Conservation (phyloP, 2,329 filamentous ascomycete genomes). For the Delphinella strobiligena region DNA sequence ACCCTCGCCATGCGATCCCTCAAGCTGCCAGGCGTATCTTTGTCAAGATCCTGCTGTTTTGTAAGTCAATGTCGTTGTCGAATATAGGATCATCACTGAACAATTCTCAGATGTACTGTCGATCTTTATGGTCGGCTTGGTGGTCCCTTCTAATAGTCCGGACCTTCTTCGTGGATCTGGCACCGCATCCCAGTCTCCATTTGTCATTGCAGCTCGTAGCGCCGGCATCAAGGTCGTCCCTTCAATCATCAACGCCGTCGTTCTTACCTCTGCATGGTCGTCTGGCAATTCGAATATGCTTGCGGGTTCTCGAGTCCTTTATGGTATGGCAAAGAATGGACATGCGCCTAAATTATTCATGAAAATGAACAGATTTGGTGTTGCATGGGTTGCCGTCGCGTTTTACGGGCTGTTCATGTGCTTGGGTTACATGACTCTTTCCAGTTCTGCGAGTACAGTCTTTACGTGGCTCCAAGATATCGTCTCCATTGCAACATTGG, state of each 20-base stretch:
- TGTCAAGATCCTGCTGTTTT: conserved; percentile 48
- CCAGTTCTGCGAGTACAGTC: conserved; percentile 13
- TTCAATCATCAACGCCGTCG: conserved; percentile 55
- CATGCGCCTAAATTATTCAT: conserved; percentile 43
- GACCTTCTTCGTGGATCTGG: conserved; percentile 38
- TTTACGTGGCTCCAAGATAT: conserved; percentile 20
- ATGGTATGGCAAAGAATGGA: conserved; percentile 36
- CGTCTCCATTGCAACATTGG: conserved; percentile 14
- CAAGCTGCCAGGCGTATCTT: conserved; percentile 44
- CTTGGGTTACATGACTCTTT: conserved; percentile 13
- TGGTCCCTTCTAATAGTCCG: conserved; percentile 40
- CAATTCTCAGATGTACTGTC: too few species aligned
- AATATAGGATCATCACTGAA: too few species aligned
- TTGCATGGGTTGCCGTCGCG: conserved; percentile 11
- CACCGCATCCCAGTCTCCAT: conserved; percentile 41
- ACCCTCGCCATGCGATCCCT: conserved; percentile 33
- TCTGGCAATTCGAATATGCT: conserved; percentile 36
- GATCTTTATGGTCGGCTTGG: conserved; percentile 45
- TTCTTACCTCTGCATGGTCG: conserved; percentile 52
- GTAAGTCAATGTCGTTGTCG: conserved; percentile 19
- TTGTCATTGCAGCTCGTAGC: conserved; percentile 35
- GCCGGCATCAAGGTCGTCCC: conserved; percentile 43
- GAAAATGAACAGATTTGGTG: conserved; percentile 11
- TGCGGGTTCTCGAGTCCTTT: conserved; percentile 11
- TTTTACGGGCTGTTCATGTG: conserved; percentile 11